Conservation (phyloP, 129 eudicot species). For the Solidago caesia region DNA sequence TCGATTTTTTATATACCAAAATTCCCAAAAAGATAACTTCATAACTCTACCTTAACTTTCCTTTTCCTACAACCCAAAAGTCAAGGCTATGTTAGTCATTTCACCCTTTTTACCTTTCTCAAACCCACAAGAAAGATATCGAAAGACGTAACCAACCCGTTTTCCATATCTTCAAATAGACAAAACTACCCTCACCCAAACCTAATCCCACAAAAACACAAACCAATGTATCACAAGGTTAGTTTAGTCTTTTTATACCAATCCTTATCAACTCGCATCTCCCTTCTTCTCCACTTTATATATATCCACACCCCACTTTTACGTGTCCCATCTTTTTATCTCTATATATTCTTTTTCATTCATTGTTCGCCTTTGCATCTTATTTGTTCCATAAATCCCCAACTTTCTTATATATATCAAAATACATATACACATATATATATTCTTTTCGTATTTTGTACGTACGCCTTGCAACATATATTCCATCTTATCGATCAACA, state of each 20-base stretch:
- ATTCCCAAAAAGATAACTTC: too few relatives aligned
- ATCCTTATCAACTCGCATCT: neutral
- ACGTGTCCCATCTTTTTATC: slow-evolving; percentile 13
- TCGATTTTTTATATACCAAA: too few relatives aligned
- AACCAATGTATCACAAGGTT: neutral
- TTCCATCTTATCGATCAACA: neutral
- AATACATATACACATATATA: too few relatives aligned
- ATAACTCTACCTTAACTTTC: too few relatives aligned
- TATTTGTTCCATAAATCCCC: neutral
- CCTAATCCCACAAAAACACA: too few relatives aligned
- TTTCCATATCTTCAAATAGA: neutral
- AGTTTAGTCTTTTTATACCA: neutral
- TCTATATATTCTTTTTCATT: neutral
- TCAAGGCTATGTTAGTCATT: slow-evolving; percentile 11
- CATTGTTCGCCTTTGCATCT: neutral
- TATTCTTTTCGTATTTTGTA: too few relatives aligned
- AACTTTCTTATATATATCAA: too few relatives aligned
- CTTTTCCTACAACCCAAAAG: neutral
- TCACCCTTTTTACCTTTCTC: slow-evolving; percentile 1
- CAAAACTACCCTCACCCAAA: slow-evolving; percentile 3
- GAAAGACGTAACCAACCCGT: neutral
- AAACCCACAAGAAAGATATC: slow-evolving; percentile 3
- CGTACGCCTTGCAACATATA: neutral
- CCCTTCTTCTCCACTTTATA: slow-evolving; percentile 11
- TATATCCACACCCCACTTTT: slow-evolving; percentile 18